These are phyloP conservation scores for Lupinus albus DNA, from an alignment of 306 rosid genomes.

Conservation along the genomic window DNA sequence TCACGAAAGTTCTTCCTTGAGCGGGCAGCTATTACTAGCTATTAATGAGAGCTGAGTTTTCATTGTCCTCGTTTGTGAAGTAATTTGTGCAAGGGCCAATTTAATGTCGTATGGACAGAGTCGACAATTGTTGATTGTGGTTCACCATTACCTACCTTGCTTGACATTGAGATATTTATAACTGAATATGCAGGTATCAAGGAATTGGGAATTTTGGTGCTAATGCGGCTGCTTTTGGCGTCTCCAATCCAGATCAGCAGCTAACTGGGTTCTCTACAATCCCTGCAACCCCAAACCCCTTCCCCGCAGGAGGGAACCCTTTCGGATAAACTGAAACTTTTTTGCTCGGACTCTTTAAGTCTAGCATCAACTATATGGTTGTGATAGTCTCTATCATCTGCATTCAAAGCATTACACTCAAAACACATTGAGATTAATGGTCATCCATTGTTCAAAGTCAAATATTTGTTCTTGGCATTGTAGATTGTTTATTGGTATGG, in stretches of 20 bases:
- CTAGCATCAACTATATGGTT: slow-evolving; percentile 52
- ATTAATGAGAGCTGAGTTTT: slow-evolving; percentile 13
- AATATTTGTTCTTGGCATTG: slow-evolving; percentile 43
- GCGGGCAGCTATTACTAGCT: slow-evolving; percentile 5
- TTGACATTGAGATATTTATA: slow-evolving; percentile 20
- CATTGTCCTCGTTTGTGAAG: slow-evolving; percentile 21
- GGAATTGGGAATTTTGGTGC: slow-evolving; percentile 51
- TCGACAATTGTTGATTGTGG: slow-evolving; percentile 18
- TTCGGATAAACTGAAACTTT: slow-evolving; percentile 59
- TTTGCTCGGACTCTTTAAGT: slow-evolving; percentile 32
- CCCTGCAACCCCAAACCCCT: slow-evolving; percentile 61
- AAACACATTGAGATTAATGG: slow-evolving; percentile 42
- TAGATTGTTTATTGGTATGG: slow-evolving; percentile 48
- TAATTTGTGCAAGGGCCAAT: slow-evolving; percentile 27
- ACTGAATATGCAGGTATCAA: slow-evolving; percentile 60
- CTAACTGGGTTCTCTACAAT: slow-evolving; percentile 54
- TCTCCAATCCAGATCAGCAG: slow-evolving; percentile 54
- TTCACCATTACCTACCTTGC: neutral
- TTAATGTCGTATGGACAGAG: slow-evolving; percentile 21
- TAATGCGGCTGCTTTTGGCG: slow-evolving; percentile 60
- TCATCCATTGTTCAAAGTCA: slow-evolving; percentile 28
- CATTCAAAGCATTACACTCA: slow-evolving; percentile 31
- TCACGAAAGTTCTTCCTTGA: neutral
- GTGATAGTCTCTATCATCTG: slow-evolving; percentile 38
- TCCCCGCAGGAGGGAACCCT: slow-evolving; percentile 74